Base-by-base conservation (phyloP, 148 eudicot species). In the Salicornia ramosissima region DNA sequence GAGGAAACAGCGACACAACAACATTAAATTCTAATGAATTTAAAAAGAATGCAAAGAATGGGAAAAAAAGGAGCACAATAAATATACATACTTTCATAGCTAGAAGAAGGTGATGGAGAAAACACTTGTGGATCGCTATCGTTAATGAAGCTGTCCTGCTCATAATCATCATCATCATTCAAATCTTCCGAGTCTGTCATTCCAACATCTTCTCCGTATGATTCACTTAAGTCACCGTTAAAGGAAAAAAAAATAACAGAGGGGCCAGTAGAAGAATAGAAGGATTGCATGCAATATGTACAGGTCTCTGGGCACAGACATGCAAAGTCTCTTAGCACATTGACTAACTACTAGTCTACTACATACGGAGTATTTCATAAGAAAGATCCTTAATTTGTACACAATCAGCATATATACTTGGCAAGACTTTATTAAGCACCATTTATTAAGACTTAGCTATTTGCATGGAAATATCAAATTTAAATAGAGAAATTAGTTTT, bases 91-190 rank as follows among this genome's bases (percentile, higher is more conserved):
- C 96, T 86, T 77, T 65, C 59, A 50, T 65, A 68, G 71, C 75
- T 80, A 43, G 87, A 65, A 58, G 75, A 74, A 51, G 86, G 86
- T 15, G 88, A 84, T 47, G 87, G 77, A 53, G 86, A 42, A 45
- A 33, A 51, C 50, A 50, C 78, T 77, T 81, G 72, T 45, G 73
- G 78, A 36, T 85, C 81, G 64, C 61, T 80, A 56, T 90, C 98
- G 74, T 90, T 74, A 60, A 93, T 93, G 78, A 93, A 93, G 71
- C 98, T 93, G 79, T 87, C 92, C 15, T 87, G 90, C 14, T 88
- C 95, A 74, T 93, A 90, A n/a, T 83, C 75, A 51, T 90, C 96
- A 30, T 90, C 98, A 42, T 79, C 88, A 65, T 78, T 70, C 31
- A 39, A 3, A 54, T 69, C 76, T 71, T 33, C 61, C 3, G 85